Conservation (phyloP, 352 stramenopile genomes). For the Salisapilia sapeloensis region DNA sequence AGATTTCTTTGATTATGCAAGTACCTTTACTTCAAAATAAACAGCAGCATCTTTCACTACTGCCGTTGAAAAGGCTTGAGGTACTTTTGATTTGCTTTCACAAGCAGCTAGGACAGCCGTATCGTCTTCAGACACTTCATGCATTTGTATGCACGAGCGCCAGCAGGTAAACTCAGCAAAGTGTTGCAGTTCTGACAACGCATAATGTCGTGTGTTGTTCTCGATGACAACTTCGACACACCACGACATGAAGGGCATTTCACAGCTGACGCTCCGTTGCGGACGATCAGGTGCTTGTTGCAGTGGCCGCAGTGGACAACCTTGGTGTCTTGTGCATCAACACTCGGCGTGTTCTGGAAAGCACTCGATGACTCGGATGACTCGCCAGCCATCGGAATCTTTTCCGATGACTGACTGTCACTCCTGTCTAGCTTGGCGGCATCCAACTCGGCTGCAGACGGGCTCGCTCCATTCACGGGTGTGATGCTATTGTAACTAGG, state of each 20-base stretch:
- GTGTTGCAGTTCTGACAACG: constrained; percentile 78
- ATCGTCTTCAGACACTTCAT: constrained; percentile 80
- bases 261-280: constrained; percentile 52
- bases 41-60: no score
- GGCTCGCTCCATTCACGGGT: constrained; percentile 13
- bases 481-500: no score
- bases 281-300: constrained; percentile 70
- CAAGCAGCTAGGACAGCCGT: constrained; percentile 29
- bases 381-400: constrained; percentile 20
- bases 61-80: no score
- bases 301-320: constrained; percentile 76
- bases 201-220: constrained; percentile 79
- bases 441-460: constrained; percentile 8
- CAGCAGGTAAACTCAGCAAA: constrained; percentile 56
- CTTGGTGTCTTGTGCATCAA: constrained; percentile 66
- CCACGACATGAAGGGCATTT: constrained; percentile 69
- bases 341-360: constrained; percentile 4
- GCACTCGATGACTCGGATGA: constrained; percentile 10
- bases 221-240: constrained; percentile 70
- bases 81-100: constrained; percentile 3
- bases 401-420: constrained; percentile 2
- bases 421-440: constrained; percentile 10
- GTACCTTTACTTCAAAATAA: no score
- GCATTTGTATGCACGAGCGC: constrained; percentile 78
- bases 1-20: no score